Conservation (phyloP, 805 yeast species). For the Metschnikowia sp. region DNA sequence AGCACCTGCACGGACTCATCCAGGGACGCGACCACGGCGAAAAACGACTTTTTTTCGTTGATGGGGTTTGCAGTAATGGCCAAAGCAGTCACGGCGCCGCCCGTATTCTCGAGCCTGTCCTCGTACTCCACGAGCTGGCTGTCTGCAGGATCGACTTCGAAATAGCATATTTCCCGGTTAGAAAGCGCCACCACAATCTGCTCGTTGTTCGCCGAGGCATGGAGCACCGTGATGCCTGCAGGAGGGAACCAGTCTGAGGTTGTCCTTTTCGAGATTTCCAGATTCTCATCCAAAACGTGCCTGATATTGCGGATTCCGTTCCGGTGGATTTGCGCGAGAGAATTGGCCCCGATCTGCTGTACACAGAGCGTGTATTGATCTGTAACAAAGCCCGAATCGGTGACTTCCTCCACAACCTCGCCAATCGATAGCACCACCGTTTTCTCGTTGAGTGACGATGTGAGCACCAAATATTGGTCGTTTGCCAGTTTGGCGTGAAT, state of each 20-base stretch:
- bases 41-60: constrained; percentile 45
- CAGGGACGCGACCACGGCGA: constrained; percentile 65
- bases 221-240: constrained; percentile 59
- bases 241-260: constrained; percentile 77
- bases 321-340: constrained; percentile 70
- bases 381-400: constrained; percentile 57
- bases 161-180: constrained; percentile 73
- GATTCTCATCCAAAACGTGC: constrained; percentile 12
- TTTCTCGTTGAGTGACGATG: constrained; percentile 52
- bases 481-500: constrained; percentile 38
- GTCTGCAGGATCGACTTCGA: constrained; percentile 61
- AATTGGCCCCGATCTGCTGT: constrained; percentile 58
- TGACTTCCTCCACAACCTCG: constrained; percentile 73
- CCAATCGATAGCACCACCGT: constrained; percentile 77
- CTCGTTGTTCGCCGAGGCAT: constrained; percentile 58
- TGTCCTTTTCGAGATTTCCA: constrained; percentile 2
- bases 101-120: constrained; percentile 52
- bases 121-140: constrained; percentile 71
- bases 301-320: constrained; percentile 61
- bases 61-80: constrained; percentile 47
- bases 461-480: constrained; percentile 64
- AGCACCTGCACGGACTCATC: constrained; percentile 69
- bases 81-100: constrained; percentile 47
- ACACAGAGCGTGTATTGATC: constrained; percentile 63
- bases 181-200: constrained; percentile 74